These are phyloP conservation scores for Colletotrichum coccodes DNA, from an alignment of 2,329 filamentous ascomycete species.

Conservation along the genomic window DNA sequence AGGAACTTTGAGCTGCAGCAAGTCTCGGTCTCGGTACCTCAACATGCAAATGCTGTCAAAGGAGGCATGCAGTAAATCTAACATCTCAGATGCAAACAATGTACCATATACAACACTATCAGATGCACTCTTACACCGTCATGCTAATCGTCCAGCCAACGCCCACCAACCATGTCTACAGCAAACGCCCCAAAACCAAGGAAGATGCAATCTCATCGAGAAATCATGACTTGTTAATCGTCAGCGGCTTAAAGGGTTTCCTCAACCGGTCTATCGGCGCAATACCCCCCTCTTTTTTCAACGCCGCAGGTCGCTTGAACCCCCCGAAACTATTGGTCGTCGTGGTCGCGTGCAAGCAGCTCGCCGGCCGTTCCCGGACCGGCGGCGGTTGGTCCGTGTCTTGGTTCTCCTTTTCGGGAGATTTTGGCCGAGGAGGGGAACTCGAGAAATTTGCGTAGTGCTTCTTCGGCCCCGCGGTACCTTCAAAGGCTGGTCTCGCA, in stretches of 20 bases:
- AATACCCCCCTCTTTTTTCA: constrained; percentile 52
- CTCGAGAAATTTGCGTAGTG: constrained; percentile 69
- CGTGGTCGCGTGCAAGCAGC: constrained; percentile 63
- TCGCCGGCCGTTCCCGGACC: constrained; percentile 50
- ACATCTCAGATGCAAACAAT: not conserved
- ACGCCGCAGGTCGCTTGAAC: constrained; percentile 55
- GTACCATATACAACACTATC: not conserved
- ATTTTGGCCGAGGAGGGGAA: constrained; percentile 53
- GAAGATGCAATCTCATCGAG: not conserved
- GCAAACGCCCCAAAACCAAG: not conserved
- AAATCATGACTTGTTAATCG: constrained; percentile 52
- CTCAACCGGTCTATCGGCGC: constrained; percentile 60
- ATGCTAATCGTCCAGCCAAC: not conserved
- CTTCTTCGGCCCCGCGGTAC: constrained; percentile 45
- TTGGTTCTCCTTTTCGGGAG: constrained; percentile 36
- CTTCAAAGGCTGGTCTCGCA: constrained; percentile 38
- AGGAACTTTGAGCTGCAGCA: not conserved
- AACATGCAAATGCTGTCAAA: not conserved
- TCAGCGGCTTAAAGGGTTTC: constrained; percentile 68
- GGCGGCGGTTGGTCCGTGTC: constrained; percentile 42
- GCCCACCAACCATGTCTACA: not conserved
- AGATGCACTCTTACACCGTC: not conserved
- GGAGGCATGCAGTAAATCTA: not conserved
- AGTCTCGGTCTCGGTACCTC: not conserved
- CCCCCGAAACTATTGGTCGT: constrained; percentile 49